Percentiles rank a stretch among this genome's conserved stretches.
These are phyloP conservation scores for Calocera viscosa DNA, from an alignment of 768 basidiomycete genomes.

Conservation along the genomic window DNA sequence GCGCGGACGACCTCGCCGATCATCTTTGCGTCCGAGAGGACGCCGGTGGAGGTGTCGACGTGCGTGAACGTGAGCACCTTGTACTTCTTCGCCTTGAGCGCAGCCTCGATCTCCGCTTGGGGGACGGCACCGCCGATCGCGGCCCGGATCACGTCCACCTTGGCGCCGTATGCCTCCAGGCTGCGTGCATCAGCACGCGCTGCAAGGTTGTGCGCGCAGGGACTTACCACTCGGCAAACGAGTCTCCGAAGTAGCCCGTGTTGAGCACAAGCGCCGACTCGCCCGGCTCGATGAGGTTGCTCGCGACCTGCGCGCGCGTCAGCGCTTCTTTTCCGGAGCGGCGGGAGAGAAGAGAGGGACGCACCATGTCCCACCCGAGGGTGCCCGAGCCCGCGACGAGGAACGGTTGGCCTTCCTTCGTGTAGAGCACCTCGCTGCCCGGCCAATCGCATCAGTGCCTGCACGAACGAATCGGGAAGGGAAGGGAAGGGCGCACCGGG, in stretches of 20 bases:
- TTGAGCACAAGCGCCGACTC: slow-evolving; percentile 73
- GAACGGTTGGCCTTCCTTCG: slow-evolving; percentile 75
- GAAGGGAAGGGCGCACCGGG: slow-evolving; percentile 37
- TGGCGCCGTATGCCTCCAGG: slow-evolving; percentile 76
- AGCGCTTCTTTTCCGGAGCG: not conserved
- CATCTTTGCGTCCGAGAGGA: slow-evolving; percentile 69
- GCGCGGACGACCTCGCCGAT: slow-evolving; percentile 59
- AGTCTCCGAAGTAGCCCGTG: slow-evolving; percentile 89
- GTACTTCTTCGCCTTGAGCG: slow-evolving; percentile 67
- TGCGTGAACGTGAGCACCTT: slow-evolving; percentile 89
- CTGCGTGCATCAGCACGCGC: slow-evolving; percentile 29
- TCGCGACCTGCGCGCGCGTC: slow-evolving; percentile 47
- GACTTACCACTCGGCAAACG: slow-evolving; percentile 71
- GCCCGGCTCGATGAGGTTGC: slow-evolving; percentile 66
- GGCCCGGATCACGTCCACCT: slow-evolving; percentile 72
- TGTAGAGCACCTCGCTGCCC: slow-evolving; percentile 63
- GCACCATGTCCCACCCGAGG: slow-evolving; percentile 87
- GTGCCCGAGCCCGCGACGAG: slow-evolving; percentile 91
- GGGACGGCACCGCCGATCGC: slow-evolving; percentile 67
- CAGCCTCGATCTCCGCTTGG: slow-evolving; percentile 46
- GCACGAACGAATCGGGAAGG: not conserved
- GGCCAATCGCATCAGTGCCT: slow-evolving; percentile 8
- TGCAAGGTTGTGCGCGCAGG: not conserved
- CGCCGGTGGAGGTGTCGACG: slow-evolving; percentile 84
- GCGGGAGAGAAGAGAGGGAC: slow-evolving; percentile 21